Evolutionary conservation across 2,329 filamentous ascomycete species (phyloP), one percentile per base, ranked within the genome.

Genomic region (Dothidotthia symphoricarpi): DNA sequence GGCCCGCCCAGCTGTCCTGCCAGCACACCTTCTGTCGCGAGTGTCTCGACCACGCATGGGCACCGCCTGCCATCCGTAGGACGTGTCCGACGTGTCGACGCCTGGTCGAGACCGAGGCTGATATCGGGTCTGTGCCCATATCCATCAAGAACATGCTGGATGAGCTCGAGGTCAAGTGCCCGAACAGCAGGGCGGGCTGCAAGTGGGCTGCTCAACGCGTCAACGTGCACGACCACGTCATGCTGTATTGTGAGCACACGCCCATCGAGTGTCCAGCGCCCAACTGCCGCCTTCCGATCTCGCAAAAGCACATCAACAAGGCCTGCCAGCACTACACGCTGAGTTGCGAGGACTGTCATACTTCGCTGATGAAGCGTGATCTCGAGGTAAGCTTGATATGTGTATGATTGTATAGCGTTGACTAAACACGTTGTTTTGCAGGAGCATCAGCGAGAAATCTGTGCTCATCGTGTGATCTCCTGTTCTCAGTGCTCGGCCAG

Each of bases 1-100:
- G 74, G 35, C 80, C 80, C 1, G 71, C 81, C 29, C 61, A 77
- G 49, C 66, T 80, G 31, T 70, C 75, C 47, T 83, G 80, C 63
- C 78, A 82, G 47, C 80, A 83, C 64, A 76, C 78, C 47, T 83
- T 83, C 66, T 83, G 80, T 63, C 68, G 72, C 36, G 71, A 75
- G 16, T 83, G 80, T 53, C 68, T 83, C 42, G 71, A 69, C 31
- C 64, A 66, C 28, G 59, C 63, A 17, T 65, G 60, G 57, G 51
- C 47, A 1, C 56, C 58, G 16, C 44, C 54, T 17, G 35, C 45
- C n/a, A 42, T 31, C 27, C 49, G 51, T 47, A 58, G 63, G 51
- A 70, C 67, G 24, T 83, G 80, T 64, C 80, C 80, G 31, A 75
- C 75, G 3, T 82, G 80, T 56, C 75, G 80, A 26, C 70, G 71